Evolutionary conservation across 1,284 basidiomycete genomes (phyloP).

Genomic region (Boletus semigastroideus): DNA sequence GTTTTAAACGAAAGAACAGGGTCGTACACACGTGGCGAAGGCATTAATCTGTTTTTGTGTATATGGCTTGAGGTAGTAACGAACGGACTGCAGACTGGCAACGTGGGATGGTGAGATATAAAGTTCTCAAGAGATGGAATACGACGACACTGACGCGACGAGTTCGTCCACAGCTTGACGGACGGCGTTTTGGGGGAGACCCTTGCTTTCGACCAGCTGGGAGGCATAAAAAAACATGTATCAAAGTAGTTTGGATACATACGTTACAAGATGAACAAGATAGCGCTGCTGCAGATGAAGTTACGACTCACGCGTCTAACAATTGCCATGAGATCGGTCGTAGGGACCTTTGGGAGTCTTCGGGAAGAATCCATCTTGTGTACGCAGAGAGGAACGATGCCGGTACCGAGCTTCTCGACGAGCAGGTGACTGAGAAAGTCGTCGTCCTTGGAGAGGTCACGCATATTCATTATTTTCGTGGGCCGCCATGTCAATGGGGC

Average conservation of each 20-base stretch:
- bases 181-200: constrained; percentile 51
- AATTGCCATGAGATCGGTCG: constrained; percentile 61
- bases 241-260: constrained; percentile 12
- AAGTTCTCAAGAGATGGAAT: constrained; percentile 1
- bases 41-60: constrained; percentile 82
- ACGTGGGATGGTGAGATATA: constrained; percentile 20
- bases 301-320: constrained; percentile 69
- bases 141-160: constrained; percentile 54
- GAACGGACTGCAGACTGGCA: constrained; percentile 64
- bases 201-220: constrained; percentile 62
- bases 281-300: constrained; percentile 27
- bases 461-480: constrained; percentile 84
- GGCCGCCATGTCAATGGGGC: constrained; percentile 58
- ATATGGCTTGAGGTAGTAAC: constrained; percentile 70
- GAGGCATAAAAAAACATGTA: constrained; percentile 8
- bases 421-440: constrained; percentile 84
- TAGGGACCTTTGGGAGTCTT: constrained; percentile 69
- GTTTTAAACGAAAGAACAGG: constrained; percentile 25
- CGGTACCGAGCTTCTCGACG: constrained; percentile 80
- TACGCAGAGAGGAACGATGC: constrained; percentile 69
- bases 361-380: constrained; percentile 82
- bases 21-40: constrained; percentile 75
- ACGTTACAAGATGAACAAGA: constrained; percentile 27
- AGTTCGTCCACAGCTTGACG: constrained; percentile 72
- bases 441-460: constrained; percentile 81